These are phyloP conservation scores for Solanum sitiens DNA, from an alignment of 257 asterid species.

Conservation along the genomic window DNA sequence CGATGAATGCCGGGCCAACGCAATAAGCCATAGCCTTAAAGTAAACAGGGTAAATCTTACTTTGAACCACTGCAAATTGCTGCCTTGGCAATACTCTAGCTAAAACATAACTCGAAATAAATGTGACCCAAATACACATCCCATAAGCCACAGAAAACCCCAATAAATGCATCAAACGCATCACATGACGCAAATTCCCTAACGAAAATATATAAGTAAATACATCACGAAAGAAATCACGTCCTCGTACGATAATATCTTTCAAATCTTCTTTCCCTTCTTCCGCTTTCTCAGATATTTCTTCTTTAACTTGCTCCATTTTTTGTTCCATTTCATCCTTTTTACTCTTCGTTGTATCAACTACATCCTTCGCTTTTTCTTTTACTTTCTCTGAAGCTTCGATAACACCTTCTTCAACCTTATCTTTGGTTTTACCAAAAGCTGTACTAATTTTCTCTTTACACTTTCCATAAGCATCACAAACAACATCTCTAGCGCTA, in stretches of 20 bases:
- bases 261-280: slow-evolving; percentile 27
- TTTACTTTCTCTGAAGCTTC: not conserved
- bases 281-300: not conserved
- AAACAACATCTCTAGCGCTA: slow-evolving; percentile 9
- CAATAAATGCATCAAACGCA: slow-evolving; percentile 30
- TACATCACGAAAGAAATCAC: slow-evolving; percentile 15
- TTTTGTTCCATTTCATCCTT: not conserved
- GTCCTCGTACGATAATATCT: slow-evolving; percentile 13
- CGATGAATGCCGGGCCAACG: slow-evolving; percentile 42
- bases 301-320: not conserved
- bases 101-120: slow-evolving; percentile 55
- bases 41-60: slow-evolving; percentile 64
- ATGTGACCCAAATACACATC: slow-evolving; percentile 62
- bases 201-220: slow-evolving; percentile 13
- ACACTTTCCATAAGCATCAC: slow-evolving; percentile 25
- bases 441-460: slow-evolving; percentile 11
- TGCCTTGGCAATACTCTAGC: slow-evolving; percentile 55
- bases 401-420: not conserved
- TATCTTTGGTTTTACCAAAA: slow-evolving; percentile 10
- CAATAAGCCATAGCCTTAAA: slow-evolving; percentile 59
- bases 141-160: slow-evolving; percentile 64
- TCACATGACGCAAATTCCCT: slow-evolving; percentile 6
- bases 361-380: not conserved
- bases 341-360: slow-evolving; percentile 2
- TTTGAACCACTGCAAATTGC: slow-evolving; percentile 65